A percentile compares a stretch with the other conserved stretches of the same genome.
phyloP scores from a whole-genome alignment of 129 eudicot genomes.

The Flaveria trinervia region DNA sequence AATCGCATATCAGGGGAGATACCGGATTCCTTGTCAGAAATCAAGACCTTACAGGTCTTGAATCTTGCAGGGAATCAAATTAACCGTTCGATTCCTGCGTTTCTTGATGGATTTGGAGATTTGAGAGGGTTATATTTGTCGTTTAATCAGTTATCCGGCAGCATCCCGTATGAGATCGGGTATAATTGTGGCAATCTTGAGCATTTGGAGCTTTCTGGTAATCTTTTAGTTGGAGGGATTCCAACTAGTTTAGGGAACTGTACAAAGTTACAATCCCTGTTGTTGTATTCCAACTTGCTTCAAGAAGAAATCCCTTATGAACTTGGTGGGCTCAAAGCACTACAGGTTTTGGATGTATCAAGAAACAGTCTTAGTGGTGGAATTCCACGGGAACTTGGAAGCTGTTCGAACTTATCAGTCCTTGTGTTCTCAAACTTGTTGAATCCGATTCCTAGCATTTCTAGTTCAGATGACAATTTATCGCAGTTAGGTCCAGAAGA shows the following conservation, averaged over 20 bases:
- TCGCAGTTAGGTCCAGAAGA: constrained; percentile 39
- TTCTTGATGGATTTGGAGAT: constrained; percentile 55
- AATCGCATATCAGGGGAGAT: constrained; percentile 70
- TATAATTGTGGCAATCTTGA: constrained; percentile 68
- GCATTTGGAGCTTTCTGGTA: constrained; percentile 76
- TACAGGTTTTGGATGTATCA: constrained; percentile 72
- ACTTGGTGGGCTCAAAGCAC: constrained; percentile 54
- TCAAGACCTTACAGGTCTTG: constrained; percentile 56
- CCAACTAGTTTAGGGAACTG: constrained; percentile 77
- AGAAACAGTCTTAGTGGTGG: constrained; percentile 78
- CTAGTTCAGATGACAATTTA: constrained; percentile 30
- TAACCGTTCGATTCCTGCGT: constrained; percentile 64
- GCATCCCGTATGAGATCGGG: constrained; percentile 67
- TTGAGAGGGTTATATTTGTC: constrained; percentile 85
- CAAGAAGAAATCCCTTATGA: constrained; percentile 75
- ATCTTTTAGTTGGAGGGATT: constrained; percentile 57
- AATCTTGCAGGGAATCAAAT: constrained; percentile 79
- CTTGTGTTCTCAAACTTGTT: constrained; percentile 75
- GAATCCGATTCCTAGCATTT: constrained; percentile 53
- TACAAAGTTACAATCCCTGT: constrained; percentile 50
- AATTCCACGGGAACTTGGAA: constrained; percentile 69
- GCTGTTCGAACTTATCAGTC: constrained; percentile 57
- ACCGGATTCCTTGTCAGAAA: constrained; percentile 52
- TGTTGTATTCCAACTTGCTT: constrained; percentile 68
- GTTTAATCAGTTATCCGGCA: constrained; percentile 57